These are phyloP conservation scores for Triadica sebifera DNA, from an alignment of 345 rosid species.

Conservation along the genomic window DNA sequence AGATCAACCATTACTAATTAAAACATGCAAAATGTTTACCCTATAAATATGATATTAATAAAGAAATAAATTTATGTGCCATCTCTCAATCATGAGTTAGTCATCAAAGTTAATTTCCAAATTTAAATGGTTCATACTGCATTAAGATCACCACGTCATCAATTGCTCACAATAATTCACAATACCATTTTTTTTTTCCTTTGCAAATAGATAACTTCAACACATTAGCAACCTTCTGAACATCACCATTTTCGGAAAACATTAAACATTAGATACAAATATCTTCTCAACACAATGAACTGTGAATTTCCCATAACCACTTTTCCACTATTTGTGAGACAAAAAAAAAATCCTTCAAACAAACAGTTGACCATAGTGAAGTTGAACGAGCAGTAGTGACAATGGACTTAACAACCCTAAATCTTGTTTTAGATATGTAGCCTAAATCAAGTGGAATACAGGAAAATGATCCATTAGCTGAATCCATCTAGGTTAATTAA, in stretches of 20 bases:
- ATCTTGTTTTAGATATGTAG: not conserved
- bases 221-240: not conserved
- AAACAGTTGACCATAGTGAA: not conserved
- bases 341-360: not conserved
- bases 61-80: not conserved
- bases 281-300: not conserved
- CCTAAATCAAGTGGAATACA: not conserved
- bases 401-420: not conserved
- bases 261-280: not conserved
- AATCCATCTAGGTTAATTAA: not conserved
- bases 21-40: not conserved
- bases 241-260: not conserved
- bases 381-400: not conserved
- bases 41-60: not conserved
- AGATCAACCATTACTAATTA: conserved; percentile 14
- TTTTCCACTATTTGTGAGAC: not conserved
- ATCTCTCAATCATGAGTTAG: not conserved
- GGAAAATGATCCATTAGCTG: not conserved
- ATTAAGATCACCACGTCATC: not conserved
- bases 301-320: not conserved
- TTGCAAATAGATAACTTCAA: not conserved
- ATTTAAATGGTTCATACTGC: not conserved
- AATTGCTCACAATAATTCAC: not conserved
- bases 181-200: not conserved
- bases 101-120: not conserved